Base-by-base conservation (phyloP, 2,329 filamentous ascomycete genomes). In the Polytolypa hystricis region DNA sequence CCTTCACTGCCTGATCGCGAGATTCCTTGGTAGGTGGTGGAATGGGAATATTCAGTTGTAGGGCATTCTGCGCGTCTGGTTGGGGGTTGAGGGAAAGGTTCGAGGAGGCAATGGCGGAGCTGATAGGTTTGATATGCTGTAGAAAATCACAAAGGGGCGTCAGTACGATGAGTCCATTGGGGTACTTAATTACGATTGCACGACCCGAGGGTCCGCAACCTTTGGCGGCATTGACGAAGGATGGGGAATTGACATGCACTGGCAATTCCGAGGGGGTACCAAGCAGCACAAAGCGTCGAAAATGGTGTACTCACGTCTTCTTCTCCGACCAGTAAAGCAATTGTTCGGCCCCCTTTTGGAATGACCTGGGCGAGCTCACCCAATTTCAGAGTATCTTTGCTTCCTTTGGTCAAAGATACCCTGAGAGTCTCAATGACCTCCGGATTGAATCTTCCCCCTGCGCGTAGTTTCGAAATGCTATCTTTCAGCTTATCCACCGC, bases 321-420 rank as follows among this genome's bases (percentile, higher is more conserved):
- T 49, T 83, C 79, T 10, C 75, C 72, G 26, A 73, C 74, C 15
- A 80, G 54, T n/a, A 83, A 62, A 40, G 73, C 70, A 19, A 81
- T 55, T 47, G 66, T 67, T 38, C 77, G 58, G 8, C 77, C 67
- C 17, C 70, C 77, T 48, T 78, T 77, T 0, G 76, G 74, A 26
- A 82, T 64, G 11, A 83, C 74, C 51, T 81, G 78, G 2, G 77
- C 79, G 39, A 84, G 50, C 50, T 81, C 77, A 7, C 70, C 67
- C 34, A 84, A 48, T 43, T 61, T 66, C 33, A 72, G 65, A 2
- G 58, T 70, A 40, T 71, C 62, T 40, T 70, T 73, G 15, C 37
- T 48, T 14, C 56, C 57, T 65, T 42, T 67, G 62, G 42, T 76
- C 32, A 79, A 48, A 33, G 69, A 61, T n/a, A 83, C 77, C 25